These are phyloP conservation scores for Carex pumila DNA, from an alignment of 176 grass and related monocot genomes.

Conservation along the genomic window DNA sequence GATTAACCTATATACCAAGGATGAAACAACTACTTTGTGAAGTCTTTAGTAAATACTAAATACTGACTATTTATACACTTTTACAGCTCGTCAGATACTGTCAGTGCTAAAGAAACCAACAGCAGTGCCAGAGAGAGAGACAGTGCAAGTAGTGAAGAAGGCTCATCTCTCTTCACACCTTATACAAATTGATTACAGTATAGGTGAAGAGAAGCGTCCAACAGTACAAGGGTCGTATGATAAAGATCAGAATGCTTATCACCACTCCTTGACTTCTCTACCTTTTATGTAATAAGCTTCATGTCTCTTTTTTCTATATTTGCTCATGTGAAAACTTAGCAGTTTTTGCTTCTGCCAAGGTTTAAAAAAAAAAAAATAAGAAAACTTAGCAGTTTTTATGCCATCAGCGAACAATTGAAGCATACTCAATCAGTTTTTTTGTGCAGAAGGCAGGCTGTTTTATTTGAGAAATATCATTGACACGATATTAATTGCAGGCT, in stretches of 20 bases:
- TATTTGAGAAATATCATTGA: background rate
- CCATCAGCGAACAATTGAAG: background rate
- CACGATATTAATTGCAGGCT: background rate
- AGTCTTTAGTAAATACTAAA: background rate
- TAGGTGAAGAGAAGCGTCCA: background rate
- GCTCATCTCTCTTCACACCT: background rate
- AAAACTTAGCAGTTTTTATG: background rate
- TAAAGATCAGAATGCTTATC: background rate
- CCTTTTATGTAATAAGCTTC: background rate
- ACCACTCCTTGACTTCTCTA: background rate
- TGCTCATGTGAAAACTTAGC: background rate
- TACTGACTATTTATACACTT: background rate
- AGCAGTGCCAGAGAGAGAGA: background rate
- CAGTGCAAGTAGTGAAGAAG: background rate
- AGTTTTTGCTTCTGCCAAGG: background rate
- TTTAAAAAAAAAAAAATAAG: too few species aligned
- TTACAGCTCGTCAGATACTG: constrained; percentile 13
- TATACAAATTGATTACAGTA: background rate
- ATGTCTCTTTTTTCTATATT: background rate
- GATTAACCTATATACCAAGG: background rate
- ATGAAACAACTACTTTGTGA: background rate
- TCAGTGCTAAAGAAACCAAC: background rate
- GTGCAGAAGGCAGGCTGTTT: background rate
- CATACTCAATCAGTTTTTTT: background rate
- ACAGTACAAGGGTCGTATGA: background rate